Evolutionary conservation across 306 rosid species (phyloP).

Genomic region (Mimosa bimucronata): DNA sequence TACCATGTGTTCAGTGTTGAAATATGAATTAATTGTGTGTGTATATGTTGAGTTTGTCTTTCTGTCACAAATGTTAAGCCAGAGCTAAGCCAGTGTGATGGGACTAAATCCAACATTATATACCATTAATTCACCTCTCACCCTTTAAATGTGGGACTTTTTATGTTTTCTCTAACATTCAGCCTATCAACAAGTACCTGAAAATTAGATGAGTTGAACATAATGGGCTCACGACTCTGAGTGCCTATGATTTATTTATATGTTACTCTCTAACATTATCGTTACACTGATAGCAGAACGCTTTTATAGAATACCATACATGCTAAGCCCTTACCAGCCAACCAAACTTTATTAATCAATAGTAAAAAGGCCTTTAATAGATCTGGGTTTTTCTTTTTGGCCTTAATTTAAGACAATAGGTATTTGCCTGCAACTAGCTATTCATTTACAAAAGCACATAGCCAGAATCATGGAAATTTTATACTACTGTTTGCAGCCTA

Average conservation of each 20-base stretch:
- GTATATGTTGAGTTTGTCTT: no score
- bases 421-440: neutral
- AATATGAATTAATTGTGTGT: no score
- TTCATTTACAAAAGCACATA: conserved; percentile 16
- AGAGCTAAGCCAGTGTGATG: no score
- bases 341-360: neutral
- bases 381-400: neutral
- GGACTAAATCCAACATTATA: no score
- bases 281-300: no score
- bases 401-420: neutral
- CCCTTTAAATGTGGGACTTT: no score
- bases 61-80: no score
- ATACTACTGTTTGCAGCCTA: neutral
- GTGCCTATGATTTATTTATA: neutral
- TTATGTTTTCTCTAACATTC: no score
- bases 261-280: no score
- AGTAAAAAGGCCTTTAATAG: neutral
- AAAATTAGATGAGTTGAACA: neutral
- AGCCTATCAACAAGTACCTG: no score
- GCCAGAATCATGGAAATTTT: conserved; percentile 10
- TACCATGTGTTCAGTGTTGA: neutral
- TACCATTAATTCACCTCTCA: no score
- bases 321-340: neutral
- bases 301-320: no score
- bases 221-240: neutral